Evolutionary conservation across 1,139 yeast genomes (phyloP), one percentile per base, ranked within the genome.

Genomic region (Meyerozyma athensensis): DNA sequence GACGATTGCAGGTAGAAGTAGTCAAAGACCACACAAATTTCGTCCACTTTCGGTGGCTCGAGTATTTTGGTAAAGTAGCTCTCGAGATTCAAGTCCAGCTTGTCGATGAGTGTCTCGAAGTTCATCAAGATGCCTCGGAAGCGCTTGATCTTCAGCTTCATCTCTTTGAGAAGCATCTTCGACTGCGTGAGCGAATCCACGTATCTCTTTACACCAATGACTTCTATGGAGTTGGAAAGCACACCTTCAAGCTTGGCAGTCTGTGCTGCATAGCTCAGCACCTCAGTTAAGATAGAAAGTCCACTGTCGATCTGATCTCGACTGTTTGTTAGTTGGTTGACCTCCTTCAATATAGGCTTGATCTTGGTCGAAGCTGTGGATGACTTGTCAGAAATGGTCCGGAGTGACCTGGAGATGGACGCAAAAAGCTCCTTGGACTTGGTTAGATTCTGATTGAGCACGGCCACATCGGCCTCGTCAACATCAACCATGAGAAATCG

Each of bases 381-480:
- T 4, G 95, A 75, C 36, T 78, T 77, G 22, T 58, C 58, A 3
- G 86, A 73, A 34, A 89, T 74, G 35, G 64, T 68, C 33, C 59
- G 61, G 26, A 89, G 62, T 1, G 87, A 78, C 26, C 64, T 58
- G 13, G 78, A 68, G 39, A 89, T 79, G 36, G 74, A 64, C 4
- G 61, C 58, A 19, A 89, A 76, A 28, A 87, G 59, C 14, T 69
- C 72, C 34, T 74, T 73, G 5, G 89, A 77, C 41, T 76, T 73
- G 36, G 70, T 59, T 24, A 89, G 65, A 40, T 85, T 82, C 52
- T 85, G 94, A 40, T 85, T 85, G 31, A 89, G 68, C 7, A 89
- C 89, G 3, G 87, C 81, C 35, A 86, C 81, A 49, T 87, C 96
- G 3, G 94, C 90, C 55, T 85, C 95, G 52, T 86, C 95, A 2